Evolutionary conservation across 2,329 filamentous ascomycete species (phyloP), one percentile per base, ranked within the genome.

Genomic region (Colletotrichum scovillei): DNA sequence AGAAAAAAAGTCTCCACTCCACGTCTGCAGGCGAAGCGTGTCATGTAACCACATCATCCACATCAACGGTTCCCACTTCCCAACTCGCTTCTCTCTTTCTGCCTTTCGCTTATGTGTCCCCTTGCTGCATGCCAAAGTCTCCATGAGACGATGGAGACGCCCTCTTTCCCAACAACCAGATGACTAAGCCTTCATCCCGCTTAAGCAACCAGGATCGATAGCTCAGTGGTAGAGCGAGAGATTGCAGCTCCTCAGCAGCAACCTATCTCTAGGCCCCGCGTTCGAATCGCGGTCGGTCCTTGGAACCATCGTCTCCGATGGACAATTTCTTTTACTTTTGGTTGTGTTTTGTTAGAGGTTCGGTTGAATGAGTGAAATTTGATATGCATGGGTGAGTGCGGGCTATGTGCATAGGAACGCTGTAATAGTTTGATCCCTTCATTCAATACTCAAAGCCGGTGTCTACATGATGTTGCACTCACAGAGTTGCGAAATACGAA

Each of bases 151-250:
- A 30, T 12, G 52, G 42, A 49, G 19, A 58, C 69, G 24, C 4
- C 3, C 2, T 3, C 0, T 0, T 1, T 12, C 1, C 6, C 1
- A 14, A 16, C 49, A 69, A 56, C 9, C 12, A 8, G 60, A 70
- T 73, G 70, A 73, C 70, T 73, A 62, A 73, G 35, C 46, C 3
- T 1, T 7, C 7, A 16, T 26, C 12, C 11, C 24, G 12, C 49
- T 26, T 12, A n/a, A 42, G 5, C 35, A 5, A 1, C 46, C 32
- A 63, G 70, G 70, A 73, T 73, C 70, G 70, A 73, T 73, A 73
- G 70, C 70, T 73, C 70, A 73, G 67, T 73, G 70, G 70, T 73
- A 73, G 70, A 73, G 70, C 70, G 70, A 73, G 70, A 73, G 70
- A 73, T 73, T 73, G 70, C 70, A 73, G 70, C 35, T 60, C 16